Evolutionary conservation across 1,284 basidiomycete genomes (phyloP).

Genomic region (Dichomitus squalens): DNA sequence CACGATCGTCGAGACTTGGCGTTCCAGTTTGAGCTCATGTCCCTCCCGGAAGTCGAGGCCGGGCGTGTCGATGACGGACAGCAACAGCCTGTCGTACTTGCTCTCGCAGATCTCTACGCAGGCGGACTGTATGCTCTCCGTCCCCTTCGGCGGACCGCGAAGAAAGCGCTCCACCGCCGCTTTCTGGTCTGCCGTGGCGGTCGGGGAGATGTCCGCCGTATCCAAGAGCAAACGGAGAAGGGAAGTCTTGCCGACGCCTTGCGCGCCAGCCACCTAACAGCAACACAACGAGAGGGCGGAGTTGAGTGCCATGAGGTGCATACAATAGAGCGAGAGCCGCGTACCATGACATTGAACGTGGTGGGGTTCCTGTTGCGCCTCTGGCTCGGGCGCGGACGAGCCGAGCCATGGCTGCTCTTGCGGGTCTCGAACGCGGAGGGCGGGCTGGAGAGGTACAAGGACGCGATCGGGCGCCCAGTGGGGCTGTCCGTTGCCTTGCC

Average conservation of each 20-base stretch:
- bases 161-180: constrained; percentile 62
- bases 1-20: constrained; percentile 69
- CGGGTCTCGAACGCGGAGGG: constrained; percentile 60
- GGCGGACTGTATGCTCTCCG: constrained; percentile 62
- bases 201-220: constrained; percentile 75
- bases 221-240: constrained; percentile 69
- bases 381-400: constrained; percentile 45
- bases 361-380: constrained; percentile 67
- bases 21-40: constrained; percentile 73
- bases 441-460: constrained; percentile 64
- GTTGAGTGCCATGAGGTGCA: background rate
- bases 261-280: constrained; percentile 73
- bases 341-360: constrained; percentile 83
- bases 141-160: constrained; percentile 56
- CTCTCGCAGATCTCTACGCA: constrained; percentile 80
- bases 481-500: constrained; percentile 37
- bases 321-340: constrained; percentile 22
- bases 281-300: background rate
- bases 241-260: constrained; percentile 79
- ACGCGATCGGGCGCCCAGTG: constrained; percentile 54
- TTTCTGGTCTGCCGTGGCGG: constrained; percentile 68
- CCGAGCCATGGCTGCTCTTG: constrained; percentile 39
- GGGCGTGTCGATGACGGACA: constrained; percentile 82
- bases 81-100: constrained; percentile 69
- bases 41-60: constrained; percentile 75